A percentile compares a stretch with the other conserved stretches of the same genome.
Evolutionary conservation across 208 protist species (phyloP).

Genomic region (Kentomonas sorsogonicus): DNA sequence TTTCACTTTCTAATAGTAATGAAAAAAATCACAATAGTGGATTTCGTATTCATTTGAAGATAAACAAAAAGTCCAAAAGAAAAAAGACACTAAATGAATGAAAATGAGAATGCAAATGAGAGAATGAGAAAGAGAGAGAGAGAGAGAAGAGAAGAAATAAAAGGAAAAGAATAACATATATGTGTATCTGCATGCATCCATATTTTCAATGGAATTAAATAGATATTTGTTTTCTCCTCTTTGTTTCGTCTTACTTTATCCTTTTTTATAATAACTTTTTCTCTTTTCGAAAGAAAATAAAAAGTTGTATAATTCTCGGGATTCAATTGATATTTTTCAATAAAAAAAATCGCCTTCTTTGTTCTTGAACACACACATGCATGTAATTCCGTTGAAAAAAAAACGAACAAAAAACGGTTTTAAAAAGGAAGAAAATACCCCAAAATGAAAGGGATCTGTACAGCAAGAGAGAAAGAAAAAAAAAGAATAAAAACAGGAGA

Average conservation of each 20-base stretch:
- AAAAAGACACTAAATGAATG: not conserved
- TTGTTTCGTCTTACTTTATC: not conserved
- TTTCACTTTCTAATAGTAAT: too few relatives aligned
- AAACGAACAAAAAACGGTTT: not conserved
- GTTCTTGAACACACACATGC: too few relatives aligned
- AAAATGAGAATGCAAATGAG: slow-evolving; percentile 3
- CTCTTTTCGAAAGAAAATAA: not conserved
- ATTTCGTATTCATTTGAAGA: slow-evolving; percentile 7
- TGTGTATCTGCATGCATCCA: not conserved
- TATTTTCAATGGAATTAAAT: not conserved
- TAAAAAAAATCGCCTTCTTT: not conserved
- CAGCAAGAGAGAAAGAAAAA: too few relatives aligned
- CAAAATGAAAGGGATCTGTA: not conserved
- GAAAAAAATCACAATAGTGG: too few relatives aligned
- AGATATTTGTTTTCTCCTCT: not conserved
- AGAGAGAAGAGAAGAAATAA: slow-evolving; percentile 5
- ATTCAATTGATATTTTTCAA: not conserved
- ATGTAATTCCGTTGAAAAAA: not conserved
- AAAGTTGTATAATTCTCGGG: not conserved
- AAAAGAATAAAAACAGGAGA: not conserved
- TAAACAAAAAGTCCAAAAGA: slow-evolving; percentile 3
- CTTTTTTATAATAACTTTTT: not conserved
- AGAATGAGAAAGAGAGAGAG: not conserved
- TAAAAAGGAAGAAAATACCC: not conserved
- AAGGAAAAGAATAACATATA: not conserved